These are phyloP conservation scores for Elasticomyces elasticus DNA, from an alignment of 495 filamentous ascomycete genomes.

Conservation along the genomic window DNA sequence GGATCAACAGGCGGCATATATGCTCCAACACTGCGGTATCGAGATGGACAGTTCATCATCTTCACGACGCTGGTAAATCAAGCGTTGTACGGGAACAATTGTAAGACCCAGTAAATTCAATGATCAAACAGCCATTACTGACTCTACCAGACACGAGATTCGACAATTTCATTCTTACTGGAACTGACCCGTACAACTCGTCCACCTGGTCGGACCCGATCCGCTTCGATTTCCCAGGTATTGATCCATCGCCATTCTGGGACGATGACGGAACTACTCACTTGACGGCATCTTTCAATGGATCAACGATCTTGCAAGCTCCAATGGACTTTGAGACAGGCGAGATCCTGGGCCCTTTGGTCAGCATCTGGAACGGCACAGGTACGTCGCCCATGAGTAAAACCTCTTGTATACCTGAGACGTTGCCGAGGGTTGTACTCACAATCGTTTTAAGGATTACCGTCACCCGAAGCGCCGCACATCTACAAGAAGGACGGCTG, in stretches of 20 bases:
- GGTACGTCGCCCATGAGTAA: too few relatives aligned
- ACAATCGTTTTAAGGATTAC: too few relatives aligned
- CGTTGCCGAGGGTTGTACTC: too few relatives aligned
- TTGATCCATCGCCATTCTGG: conserved; percentile 42
- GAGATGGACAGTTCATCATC: conserved; percentile 23
- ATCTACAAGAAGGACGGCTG: conserved; percentile 54
- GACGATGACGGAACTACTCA: conserved; percentile 43
- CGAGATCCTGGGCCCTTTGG: conserved; percentile 27
- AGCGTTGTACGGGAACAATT: background rate
- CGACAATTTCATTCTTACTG: background rate
- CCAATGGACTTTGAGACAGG: conserved; percentile 34
- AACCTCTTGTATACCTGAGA: too few relatives aligned
- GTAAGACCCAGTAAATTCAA: too few relatives aligned
- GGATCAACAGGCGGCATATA: conserved; percentile 24
- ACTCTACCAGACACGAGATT: background rate
- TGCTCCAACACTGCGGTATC: conserved; percentile 21
- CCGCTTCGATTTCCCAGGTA: conserved; percentile 27
- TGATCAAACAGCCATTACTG: too few relatives aligned
- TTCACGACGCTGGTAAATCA: conserved; percentile 14
- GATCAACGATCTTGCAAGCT: conserved; percentile 27
- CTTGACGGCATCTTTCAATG: conserved; percentile 23
- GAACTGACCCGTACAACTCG: conserved; percentile 13
- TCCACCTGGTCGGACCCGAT: conserved; percentile 34
- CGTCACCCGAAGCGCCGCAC: conserved; percentile 54
- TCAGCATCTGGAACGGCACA: conserved; percentile 47